Evolutionary conservation across 1,284 basidiomycete genomes (phyloP), one percentile per base, ranked within the genome.

Genomic region (Tilletia setariae): DNA sequence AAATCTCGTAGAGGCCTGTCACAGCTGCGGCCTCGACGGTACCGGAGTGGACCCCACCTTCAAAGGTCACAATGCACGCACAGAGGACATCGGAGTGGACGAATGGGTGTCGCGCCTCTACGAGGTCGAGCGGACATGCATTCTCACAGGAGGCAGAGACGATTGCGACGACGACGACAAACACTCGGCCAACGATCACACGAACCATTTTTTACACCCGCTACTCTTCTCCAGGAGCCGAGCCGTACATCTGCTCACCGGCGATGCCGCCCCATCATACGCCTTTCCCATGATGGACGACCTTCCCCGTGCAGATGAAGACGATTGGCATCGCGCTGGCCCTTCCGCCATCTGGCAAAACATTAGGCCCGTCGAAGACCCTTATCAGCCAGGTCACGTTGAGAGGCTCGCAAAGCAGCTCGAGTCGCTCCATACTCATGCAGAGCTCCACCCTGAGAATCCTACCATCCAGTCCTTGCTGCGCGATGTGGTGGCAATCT

Each of bases 401-500:
- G 51, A 53, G 23, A 15, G 21, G 13, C 51, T 53, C n/a, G 51
- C 28, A 28, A 21, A 53, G 21, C 21, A 53, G n/a, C 21, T 53
- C 23, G 28, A n/a, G 51, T 21, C 51, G 21, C 15, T 53, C 21
- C 23, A 21, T 11, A 53, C 51, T 28, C 51, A 28, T 4, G 21
- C 51, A 15, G 51, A 15, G 23, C 51, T 25, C 1, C 21, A 23
- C 4, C 21, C 51, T 3, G 23, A 53, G 28, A 23, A 21, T 23
- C 51, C 51, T 7, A 23, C 51, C 23, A 53, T 53, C 15, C 51
- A 53, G 51, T 19, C n/a, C 7, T 53, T 53, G 51, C 15, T 25
- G 51, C 51, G 51, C 13, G 51, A 53, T 28, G 51, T 53, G 51
- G 51, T 53, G 16, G 51, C 51, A 3, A 53, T 53, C 51, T 53